Evolutionary conservation across 2,329 filamentous ascomycete genomes (phyloP).

Genomic region (Neonectria ditissima): DNA sequence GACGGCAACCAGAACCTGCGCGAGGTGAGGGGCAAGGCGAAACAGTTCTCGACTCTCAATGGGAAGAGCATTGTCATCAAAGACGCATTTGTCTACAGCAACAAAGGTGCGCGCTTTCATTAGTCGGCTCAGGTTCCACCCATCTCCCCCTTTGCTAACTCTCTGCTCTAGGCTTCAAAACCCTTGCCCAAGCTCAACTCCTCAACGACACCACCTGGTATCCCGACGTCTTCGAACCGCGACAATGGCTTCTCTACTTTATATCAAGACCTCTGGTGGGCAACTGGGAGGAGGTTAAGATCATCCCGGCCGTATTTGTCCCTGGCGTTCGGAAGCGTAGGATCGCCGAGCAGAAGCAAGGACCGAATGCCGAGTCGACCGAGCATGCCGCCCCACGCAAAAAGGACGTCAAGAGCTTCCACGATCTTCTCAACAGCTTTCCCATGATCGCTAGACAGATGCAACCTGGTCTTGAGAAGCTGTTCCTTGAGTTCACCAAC

Average conservation of each 20-base stretch:
- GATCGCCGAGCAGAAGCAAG: slow-evolving; percentile 52
- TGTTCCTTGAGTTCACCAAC: slow-evolving; percentile 89
- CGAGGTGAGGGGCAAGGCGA: slow-evolving; percentile 91
- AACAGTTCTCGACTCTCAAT: slow-evolving; percentile 93
- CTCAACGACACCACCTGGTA: slow-evolving; percentile 89
- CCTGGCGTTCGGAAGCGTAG: slow-evolving; percentile 56
- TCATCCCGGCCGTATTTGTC: slow-evolving; percentile 73
- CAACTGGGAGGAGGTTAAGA: slow-evolving; percentile 79
- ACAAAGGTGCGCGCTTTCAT: slow-evolving; percentile 77
- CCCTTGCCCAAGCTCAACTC: slow-evolving; percentile 87
- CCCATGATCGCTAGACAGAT: slow-evolving; percentile 97
- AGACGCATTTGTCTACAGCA: slow-evolving; percentile 91
- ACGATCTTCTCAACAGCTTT: slow-evolving; percentile 89
- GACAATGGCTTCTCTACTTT: slow-evolving; percentile 97
- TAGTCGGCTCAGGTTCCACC: neutral
- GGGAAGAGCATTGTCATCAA: slow-evolving; percentile 94
- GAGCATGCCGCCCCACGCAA: slow-evolving; percentile 68
- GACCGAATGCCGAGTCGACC: slow-evolving; percentile 53
- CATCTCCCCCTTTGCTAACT: slow-evolving; percentile 38
- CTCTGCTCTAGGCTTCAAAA: slow-evolving; percentile 80
- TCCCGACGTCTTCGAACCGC: slow-evolving; percentile 86
- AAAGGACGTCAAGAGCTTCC: slow-evolving; percentile 92
- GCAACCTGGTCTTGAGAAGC: slow-evolving; percentile 88
- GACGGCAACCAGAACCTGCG: slow-evolving; percentile 74
- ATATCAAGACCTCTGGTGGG: slow-evolving; percentile 91